phyloP scores from a whole-genome alignment of 768 basidiomycete genomes.

The Suillus tomentosus region DNA sequence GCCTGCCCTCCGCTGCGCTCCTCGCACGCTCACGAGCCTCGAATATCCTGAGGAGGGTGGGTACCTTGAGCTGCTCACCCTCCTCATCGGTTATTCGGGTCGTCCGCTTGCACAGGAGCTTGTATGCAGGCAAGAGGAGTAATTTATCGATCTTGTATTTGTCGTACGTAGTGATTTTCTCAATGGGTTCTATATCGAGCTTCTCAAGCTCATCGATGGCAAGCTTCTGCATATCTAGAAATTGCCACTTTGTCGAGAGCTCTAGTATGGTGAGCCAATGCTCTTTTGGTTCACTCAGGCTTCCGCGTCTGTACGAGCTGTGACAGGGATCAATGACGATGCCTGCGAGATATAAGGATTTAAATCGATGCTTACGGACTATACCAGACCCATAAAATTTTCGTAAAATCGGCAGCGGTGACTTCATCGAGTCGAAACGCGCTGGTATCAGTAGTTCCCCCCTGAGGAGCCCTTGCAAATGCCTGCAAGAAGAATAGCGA shows the following conservation, averaged over 20 bases:
- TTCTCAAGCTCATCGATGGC: constrained; percentile 59
- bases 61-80: constrained; percentile 53
- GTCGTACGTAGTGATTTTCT: constrained; percentile 61
- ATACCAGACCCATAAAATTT: constrained; percentile 57
- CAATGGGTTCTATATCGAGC: constrained; percentile 45
- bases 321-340: constrained; percentile 22
- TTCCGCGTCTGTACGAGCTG: constrained; percentile 53
- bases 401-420: constrained; percentile 41
- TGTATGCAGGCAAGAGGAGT: constrained; percentile 43
- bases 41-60: constrained; percentile 55
- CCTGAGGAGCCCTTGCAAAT: constrained; percentile 17
- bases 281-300: constrained; percentile 38
- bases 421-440: constrained; percentile 27
- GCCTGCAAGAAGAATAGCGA: constrained; percentile 32
- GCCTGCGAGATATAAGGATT: neutral
- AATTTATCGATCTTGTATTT: constrained; percentile 46
- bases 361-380: constrained; percentile 42
- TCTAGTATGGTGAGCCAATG: constrained; percentile 58
- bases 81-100: constrained; percentile 55
- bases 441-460: neutral
- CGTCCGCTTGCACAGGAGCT: constrained; percentile 50
- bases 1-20: constrained; percentile 34
- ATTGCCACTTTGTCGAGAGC: constrained; percentile 57
- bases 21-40: constrained; percentile 51
- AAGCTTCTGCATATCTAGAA: constrained; percentile 48